Conservation (phyloP, 2,329 filamentous ascomycete species). For the Tolypocladium inflatum region DNA sequence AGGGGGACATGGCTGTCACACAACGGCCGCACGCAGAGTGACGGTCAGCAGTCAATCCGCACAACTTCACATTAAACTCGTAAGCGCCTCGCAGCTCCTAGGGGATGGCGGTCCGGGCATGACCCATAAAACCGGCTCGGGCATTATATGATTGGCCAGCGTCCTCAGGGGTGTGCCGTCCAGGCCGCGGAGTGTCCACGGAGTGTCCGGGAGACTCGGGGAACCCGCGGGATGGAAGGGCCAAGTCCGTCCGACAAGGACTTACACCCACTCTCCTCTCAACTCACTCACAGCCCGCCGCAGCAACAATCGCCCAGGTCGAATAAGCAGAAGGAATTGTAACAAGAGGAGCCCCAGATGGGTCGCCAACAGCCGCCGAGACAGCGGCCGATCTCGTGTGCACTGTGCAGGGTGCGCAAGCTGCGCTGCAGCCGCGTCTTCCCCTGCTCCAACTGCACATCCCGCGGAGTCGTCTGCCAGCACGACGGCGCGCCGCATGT, state of each 20-base stretch:
- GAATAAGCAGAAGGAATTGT: not conserved
- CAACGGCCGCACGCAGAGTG: not conserved
- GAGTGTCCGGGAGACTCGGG: constrained; percentile 11
- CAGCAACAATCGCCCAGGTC: not conserved
- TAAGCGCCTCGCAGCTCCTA: not conserved
- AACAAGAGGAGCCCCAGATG: constrained; percentile 9
- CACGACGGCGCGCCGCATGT: constrained; percentile 6
- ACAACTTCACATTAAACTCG: not conserved
- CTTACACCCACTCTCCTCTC: not conserved
- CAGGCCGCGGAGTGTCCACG: constrained; percentile 9
- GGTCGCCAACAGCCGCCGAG: constrained; percentile 18
- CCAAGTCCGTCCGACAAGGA: not conserved
- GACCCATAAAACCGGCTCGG: not conserved
- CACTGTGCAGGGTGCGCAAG: constrained; percentile 24
- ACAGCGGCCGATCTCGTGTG: constrained; percentile 24
- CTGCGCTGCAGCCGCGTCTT: constrained; percentile 25
- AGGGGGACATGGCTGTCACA: not conserved
- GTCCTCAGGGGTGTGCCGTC: not conserved
- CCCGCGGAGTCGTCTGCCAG: constrained; percentile 22
- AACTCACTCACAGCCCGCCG: not conserved
- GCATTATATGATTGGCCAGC: not conserved
- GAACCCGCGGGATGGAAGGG: not conserved
- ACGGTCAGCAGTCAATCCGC: not conserved
- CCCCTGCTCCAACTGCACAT: constrained; percentile 25
- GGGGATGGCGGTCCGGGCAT: not conserved